Conservation (phyloP, 2,329 filamentous ascomycete species). For the Taxawa tesnikishii region DNA sequence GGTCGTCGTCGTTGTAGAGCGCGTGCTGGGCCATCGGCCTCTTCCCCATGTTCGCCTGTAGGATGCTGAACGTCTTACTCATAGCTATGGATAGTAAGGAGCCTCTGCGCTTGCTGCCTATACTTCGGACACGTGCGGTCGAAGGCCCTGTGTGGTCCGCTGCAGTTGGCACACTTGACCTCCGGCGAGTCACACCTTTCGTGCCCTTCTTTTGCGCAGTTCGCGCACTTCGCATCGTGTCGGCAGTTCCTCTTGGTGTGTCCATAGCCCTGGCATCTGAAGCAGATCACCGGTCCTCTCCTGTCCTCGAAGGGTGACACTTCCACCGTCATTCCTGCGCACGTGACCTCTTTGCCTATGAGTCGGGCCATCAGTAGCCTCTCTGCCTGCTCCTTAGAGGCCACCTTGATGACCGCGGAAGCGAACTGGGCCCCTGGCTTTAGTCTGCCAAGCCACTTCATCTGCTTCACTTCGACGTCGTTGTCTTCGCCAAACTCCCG, state of each 20-base stretch:
- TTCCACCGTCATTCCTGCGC: conserved; percentile 1
- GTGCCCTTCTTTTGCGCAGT: conserved; percentile 4
- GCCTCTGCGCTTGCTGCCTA: conserved; percentile 3
- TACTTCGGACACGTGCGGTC: conserved; percentile 2
- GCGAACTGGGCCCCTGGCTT: conserved; percentile 2
- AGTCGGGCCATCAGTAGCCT: conserved; percentile 1
- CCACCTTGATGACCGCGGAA: conserved; percentile 2
- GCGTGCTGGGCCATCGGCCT: conserved; percentile 3
- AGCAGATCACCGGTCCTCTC: conserved; percentile 4
- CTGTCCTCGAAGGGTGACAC: conserved; percentile 4
- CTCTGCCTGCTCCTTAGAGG: conserved; percentile 1
- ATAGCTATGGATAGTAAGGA: conserved; percentile 1
- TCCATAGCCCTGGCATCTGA: conserved; percentile 3
- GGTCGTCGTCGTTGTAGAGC: conserved; percentile 2
- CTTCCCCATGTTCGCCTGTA: conserved; percentile 3
- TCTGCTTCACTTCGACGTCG: conserved; percentile 1
- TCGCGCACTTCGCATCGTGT: conserved; percentile 4
- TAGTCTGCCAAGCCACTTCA: conserved; percentile 2
- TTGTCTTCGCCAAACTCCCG: conserved; percentile 2
- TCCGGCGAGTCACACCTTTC: too few species aligned
- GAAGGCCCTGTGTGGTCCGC: conserved; percentile 1
- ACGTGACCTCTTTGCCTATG: neutral
- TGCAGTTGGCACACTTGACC: conserved; percentile 1
- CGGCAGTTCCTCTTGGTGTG: conserved; percentile 4
- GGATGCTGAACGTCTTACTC: conserved; percentile 3